phyloP scores from a whole-genome alignment of 495 filamentous ascomycete genomes.

The Venustampulla echinocandica region DNA sequence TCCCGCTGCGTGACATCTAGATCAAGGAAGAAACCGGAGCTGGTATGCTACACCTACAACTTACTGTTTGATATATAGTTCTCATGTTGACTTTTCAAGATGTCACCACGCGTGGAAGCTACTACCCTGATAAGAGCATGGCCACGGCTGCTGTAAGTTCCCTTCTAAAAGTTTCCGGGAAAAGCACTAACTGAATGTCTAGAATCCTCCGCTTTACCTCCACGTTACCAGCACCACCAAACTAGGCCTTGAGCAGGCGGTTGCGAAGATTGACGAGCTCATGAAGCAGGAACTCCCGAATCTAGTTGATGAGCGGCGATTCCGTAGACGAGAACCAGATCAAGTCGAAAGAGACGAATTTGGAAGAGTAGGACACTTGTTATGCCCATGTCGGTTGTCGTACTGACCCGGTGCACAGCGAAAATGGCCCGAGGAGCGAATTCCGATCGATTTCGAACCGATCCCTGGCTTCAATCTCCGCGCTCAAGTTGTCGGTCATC shows the following conservation, averaged over 20 bases:
- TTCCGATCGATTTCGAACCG: constrained; percentile 81
- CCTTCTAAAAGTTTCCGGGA: not conserved
- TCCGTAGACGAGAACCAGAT: constrained; percentile 80
- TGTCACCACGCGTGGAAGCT: constrained; percentile 95
- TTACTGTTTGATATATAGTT: constrained; percentile 38
- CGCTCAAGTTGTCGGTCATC: constrained; percentile 89
- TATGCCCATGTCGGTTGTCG: not conserved
- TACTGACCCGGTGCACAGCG: constrained; percentile 48
- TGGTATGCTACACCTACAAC: constrained; percentile 73
- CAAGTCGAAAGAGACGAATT: constrained; percentile 90
- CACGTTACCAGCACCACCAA: constrained; percentile 92
- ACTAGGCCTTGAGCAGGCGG: constrained; percentile 80
- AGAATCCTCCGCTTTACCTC: constrained; percentile 92
- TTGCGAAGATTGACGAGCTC: constrained; percentile 78
- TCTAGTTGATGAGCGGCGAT: constrained; percentile 88
- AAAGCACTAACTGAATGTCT: not conserved
- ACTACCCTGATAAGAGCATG: constrained; percentile 97
- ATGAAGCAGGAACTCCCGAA: constrained; percentile 96
- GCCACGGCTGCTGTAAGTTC: constrained; percentile 76
- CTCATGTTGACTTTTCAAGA: constrained; percentile 63
- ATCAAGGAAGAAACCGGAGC: constrained; percentile 99
- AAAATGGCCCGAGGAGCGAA: constrained; percentile 97
- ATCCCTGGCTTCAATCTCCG: constrained; percentile 94
- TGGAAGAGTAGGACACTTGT: constrained; percentile 60
- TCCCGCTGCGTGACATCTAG: constrained; percentile 78